phyloP scores from a whole-genome alignment of 2,329 filamentous ascomycete genomes.

The Colletotrichum sp. region DNA sequence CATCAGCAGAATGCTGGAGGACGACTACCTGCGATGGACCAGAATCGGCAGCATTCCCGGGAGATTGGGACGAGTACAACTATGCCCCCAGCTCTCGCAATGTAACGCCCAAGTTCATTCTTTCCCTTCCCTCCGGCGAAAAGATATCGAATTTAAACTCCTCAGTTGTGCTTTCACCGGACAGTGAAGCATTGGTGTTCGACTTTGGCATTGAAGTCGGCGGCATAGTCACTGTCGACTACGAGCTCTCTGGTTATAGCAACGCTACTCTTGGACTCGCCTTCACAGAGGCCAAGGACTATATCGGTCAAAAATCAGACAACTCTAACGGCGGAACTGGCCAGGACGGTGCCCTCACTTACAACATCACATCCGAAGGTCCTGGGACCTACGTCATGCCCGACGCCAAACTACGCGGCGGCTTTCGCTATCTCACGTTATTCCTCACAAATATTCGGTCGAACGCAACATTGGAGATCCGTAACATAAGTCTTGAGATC shows the following conservation, averaged over 20 bases:
- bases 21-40: background rate
- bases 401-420: background rate
- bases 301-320: background rate
- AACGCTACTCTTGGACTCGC: background rate
- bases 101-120: background rate
- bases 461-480: background rate
- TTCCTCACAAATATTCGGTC: background rate
- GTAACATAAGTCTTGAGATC: background rate
- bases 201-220: background rate
- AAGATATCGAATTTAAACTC: background rate
- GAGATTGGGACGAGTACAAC: background rate
- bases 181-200: background rate
- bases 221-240: background rate
- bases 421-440: background rate
- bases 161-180: background rate
- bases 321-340: background rate
- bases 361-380: background rate
- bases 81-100: background rate
- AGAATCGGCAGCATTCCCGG: background rate
- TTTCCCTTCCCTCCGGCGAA: background rate
- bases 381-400: background rate
- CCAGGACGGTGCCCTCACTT: background rate
- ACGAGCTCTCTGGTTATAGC: background rate
- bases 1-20: background rate
- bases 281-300: background rate